Evolutionary conservation across 163 green algal species (phyloP), one percentile per base, ranked within the genome.

Genomic region (Trebouxiophyceae sp.): DNA sequence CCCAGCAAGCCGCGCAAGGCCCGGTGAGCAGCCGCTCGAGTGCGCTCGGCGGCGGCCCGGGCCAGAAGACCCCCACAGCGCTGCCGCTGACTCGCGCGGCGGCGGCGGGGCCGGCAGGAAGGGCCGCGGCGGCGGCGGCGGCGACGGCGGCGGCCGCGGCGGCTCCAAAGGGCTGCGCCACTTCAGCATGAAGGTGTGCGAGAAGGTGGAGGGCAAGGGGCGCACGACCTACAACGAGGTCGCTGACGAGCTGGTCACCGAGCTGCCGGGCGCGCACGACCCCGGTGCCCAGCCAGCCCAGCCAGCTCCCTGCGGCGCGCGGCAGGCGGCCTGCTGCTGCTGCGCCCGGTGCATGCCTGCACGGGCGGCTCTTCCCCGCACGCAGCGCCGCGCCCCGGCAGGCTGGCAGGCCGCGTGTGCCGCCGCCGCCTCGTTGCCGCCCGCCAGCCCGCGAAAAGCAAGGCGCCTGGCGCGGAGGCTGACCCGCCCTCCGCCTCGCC

Each of bases 141-240:
- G 16, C 5, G 33, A 32, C 7, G 34, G 47, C 2, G 33, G 50
- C 20, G 46, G 58, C 8, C 33, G 70, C 12, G 33, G 47, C 26
- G 50, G 24, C 4, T 60, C 67, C 66, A 93, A 94, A 73, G 89
- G 89, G 12, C 71, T 96, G 57, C 79, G 82, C 8, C 80, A 90
- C 72, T 96, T 93, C 70, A 85, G 68, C 69, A 81, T 95, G 61
- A 90, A 91, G 56, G 77, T 84, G 31, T 96, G 91, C 72, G 85
- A 95, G 33, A 92, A 95, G 73, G 91, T 98, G 27, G 80, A 95
- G 65, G 75, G 63, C 55, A 95, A 92, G 73, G 77, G 78, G 8
- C 75, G 70, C 16, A 98, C 93, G 16, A 95, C 83, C 8, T 98
- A 98, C 82, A 95, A 96, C 54, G 89, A 98, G 67, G 91, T 97